Evolutionary conservation across 306 rosid species (phyloP), one percentile per base, ranked within the genome.

Genomic region (Quercus suber): DNA sequence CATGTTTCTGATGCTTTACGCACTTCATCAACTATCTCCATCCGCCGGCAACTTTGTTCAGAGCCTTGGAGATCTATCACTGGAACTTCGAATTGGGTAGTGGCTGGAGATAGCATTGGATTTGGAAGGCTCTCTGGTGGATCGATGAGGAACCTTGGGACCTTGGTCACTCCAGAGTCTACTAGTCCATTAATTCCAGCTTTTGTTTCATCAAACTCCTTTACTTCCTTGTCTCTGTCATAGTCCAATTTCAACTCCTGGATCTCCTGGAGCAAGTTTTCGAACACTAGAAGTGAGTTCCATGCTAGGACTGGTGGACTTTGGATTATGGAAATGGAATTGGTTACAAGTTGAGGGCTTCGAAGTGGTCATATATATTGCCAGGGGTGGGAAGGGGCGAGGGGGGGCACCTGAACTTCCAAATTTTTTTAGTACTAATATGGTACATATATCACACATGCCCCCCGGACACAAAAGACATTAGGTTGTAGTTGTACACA

Each of bases 101-200:
- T 33, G 3, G 69, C 58, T 30, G 58, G 7, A 49, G 75, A 15
- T 6, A 58, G 17, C 11, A 6, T 67, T 68, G 76, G 49, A 15
- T 23, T 23, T 23, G 23, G 23, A 23, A 77, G 79, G 31, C 68
- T 21, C 23, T 88, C 83, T 17, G 80, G 81, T 43, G 91, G 88
- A 73, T 92, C 91, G 35, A 90, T 76, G 75, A 92, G 82, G 79
- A 92, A 89, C 53, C 83, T 81, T 0, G 97, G 98, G 15, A 94
- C 85, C 76, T 86, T 88, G 4, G 76, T 57, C 63, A 89, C 78
- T 9, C 92, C 94, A 2, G 90, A 86, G 79, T 90, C 92, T 0
- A 87, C 35, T 5, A 92, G 87, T 23, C 93, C 97, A 57, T 92
- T 92, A 2, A 94, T 90, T 49, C 98, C 97, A 5, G 85, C 86